Percentiles rank a stretch among this genome's conserved stretches.
Conservation (phyloP, 2,329 filamentous ascomycete species). For the Fragosphaeria purpurea region DNA sequence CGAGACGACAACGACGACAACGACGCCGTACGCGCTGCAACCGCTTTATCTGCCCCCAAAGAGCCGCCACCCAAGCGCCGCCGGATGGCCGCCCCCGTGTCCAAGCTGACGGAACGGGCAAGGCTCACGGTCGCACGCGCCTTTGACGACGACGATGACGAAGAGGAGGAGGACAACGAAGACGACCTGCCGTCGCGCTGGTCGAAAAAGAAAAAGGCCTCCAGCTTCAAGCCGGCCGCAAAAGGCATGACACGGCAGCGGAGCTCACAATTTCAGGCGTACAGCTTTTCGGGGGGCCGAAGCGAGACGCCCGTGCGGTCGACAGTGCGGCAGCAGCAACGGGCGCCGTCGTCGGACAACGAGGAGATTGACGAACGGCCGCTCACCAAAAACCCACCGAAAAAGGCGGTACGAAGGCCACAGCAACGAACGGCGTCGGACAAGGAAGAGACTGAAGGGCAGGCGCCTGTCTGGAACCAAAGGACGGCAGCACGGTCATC, state of each 20-base stretch:
- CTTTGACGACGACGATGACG: not conserved
- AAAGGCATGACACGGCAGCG: conserved; percentile 14
- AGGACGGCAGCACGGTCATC: no score
- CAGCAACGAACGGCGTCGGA: no score
- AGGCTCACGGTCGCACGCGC: not conserved
- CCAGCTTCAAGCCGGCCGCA: conserved; percentile 4
- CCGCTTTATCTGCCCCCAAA: not conserved
- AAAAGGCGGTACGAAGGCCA: no score
- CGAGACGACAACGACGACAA: not conserved
- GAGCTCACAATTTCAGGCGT: conserved; percentile 12
- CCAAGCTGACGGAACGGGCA: conserved; percentile 2
- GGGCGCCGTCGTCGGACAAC: no score
- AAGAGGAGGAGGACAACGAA: conserved; percentile 11
- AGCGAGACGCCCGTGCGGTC: not conserved
- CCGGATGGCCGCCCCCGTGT: not conserved
- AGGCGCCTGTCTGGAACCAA: no score
- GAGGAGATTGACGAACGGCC: no score
- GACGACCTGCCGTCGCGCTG: conserved; percentile 4
- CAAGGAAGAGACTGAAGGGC: no score
- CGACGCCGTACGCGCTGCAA: not conserved
- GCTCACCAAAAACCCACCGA: no score
- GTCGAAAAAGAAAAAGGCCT: conserved; percentile 10
- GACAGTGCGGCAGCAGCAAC: no score
- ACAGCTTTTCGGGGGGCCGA: conserved; percentile 8
- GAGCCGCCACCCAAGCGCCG: conserved; percentile 6